Evolutionary conservation across 306 rosid species (phyloP).

Genomic region (Cucurbita maxima): DNA sequence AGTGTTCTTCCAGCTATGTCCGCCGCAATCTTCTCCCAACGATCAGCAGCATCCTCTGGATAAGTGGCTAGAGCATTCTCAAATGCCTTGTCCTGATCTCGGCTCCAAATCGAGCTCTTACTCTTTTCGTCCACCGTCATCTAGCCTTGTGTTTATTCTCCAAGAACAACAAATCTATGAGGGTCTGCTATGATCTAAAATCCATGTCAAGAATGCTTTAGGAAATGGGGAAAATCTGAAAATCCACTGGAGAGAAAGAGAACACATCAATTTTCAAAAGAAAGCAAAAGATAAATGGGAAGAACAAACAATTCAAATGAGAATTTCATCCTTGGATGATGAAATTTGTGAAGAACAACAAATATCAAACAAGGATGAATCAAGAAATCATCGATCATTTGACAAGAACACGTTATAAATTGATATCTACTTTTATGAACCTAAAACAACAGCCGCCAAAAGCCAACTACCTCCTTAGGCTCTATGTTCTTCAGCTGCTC

Average conservation of each 20-base stretch:
- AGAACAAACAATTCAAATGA: slow-evolving; percentile 25
- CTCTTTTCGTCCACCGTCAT: slow-evolving; percentile 60
- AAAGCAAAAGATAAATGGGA: slow-evolving; percentile 10
- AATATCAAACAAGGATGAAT: slow-evolving; percentile 29
- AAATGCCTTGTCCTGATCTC: slow-evolving; percentile 83
- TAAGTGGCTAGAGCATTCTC: slow-evolving; percentile 72
- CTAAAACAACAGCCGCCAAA: not conserved
- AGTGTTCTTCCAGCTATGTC: slow-evolving; percentile 65
- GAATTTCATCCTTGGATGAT: slow-evolving; percentile 32
- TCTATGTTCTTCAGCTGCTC: not conserved
- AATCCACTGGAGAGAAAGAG: slow-evolving; percentile 46
- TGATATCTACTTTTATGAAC: not conserved
- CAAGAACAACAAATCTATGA: slow-evolving; percentile 11
- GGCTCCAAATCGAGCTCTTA: slow-evolving; percentile 64
- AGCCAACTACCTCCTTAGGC: not conserved
- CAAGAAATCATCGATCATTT: slow-evolving; percentile 26
- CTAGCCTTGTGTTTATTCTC: slow-evolving; percentile 17
- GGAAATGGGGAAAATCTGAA: slow-evolving; percentile 12
- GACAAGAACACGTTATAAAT: slow-evolving; percentile 23
- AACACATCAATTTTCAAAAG: slow-evolving; percentile 18
- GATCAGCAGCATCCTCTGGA: slow-evolving; percentile 56
- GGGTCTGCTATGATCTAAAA: not conserved
- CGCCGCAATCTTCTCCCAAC: slow-evolving; percentile 77
- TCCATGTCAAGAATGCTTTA: not conserved
- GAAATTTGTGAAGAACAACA: slow-evolving; percentile 39